These are phyloP conservation scores for Sporothrix protearum DNA, from an alignment of 2,329 filamentous ascomycete genomes.

Conservation along the genomic window DNA sequence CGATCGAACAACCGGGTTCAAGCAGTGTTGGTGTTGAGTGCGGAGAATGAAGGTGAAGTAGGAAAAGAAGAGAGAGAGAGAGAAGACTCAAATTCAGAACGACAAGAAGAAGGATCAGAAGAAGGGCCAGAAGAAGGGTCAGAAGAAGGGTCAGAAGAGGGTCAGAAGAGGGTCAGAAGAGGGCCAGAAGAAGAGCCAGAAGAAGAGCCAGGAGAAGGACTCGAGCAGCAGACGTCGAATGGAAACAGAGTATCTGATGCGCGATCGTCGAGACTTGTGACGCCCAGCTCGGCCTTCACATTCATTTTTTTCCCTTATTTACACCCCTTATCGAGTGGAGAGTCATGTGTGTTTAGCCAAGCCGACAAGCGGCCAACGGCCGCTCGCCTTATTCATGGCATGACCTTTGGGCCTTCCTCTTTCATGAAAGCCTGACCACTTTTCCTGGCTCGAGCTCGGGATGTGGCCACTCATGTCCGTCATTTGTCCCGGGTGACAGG, in stretches of 20 bases:
- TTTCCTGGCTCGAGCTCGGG: conserved; percentile 15
- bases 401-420: not conserved
- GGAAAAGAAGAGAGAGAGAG: not conserved
- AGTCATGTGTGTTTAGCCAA: conserved; percentile 13
- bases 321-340: not conserved
- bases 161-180: too few species aligned
- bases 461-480: conserved; percentile 1
- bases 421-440: not conserved
- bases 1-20: conserved; percentile 19
- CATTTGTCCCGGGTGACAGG: not conserved
- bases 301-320: not conserved
- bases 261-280: conserved; percentile 18
- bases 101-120: too few species aligned
- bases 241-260: not conserved
- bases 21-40: conserved; percentile 8
- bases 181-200: not conserved
- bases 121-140: too few species aligned
- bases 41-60: not conserved
- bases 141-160: too few species aligned
- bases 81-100: not conserved
- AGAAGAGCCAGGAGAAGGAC: not conserved
- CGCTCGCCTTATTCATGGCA: not conserved
- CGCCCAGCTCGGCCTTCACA: not conserved
- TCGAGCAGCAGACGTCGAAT: not conserved
- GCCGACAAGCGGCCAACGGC: not conserved